phyloP scores from a whole-genome alignment of 2,329 filamentous ascomycete genomes.

The Ceratocystis harringtonii region DNA sequence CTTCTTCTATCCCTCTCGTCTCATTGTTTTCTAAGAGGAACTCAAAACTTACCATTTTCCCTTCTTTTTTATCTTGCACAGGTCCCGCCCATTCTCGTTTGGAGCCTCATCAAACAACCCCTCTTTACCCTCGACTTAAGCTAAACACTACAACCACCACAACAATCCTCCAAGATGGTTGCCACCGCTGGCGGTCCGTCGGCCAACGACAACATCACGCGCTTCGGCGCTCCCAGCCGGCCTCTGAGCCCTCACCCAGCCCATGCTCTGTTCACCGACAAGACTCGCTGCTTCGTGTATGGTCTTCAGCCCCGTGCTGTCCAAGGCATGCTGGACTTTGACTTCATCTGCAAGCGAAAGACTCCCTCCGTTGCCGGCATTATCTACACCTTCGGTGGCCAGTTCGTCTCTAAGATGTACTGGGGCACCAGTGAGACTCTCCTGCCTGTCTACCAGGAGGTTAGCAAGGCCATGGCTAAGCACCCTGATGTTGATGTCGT shows the following conservation, averaged over 20 bases:
- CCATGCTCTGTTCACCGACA: constrained; percentile 94
- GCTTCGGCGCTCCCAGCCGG: constrained; percentile 84
- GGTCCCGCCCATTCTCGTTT: constrained; percentile 10
- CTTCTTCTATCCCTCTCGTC: constrained; percentile 4
- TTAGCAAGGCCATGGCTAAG: constrained; percentile 85
- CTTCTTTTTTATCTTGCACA: constrained; percentile 15
- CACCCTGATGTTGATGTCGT: constrained; percentile 94
- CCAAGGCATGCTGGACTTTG: constrained; percentile 94
- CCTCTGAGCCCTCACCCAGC: constrained; percentile 75
- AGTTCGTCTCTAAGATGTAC: constrained; percentile 99
- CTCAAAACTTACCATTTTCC: constrained; percentile 9
- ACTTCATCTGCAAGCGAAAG: constrained; percentile 99
- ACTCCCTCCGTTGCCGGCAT: constrained; percentile 95
- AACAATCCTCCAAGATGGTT: constrained; percentile 13
- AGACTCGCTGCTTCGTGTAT: constrained; percentile 99
- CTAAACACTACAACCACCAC: neutral
- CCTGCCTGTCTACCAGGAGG: constrained; percentile 92
- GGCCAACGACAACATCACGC: constrained; percentile 97
- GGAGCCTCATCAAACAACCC: constrained; percentile 8
- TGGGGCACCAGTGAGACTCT: constrained; percentile 99
- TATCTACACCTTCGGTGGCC: constrained; percentile 98
- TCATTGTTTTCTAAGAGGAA: constrained; percentile 4
- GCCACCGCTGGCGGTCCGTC: constrained; percentile 41
- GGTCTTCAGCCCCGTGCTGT: constrained; percentile 91
- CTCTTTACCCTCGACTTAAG: constrained; percentile 1